These are phyloP conservation scores for Luffa aegyptiaca DNA, from an alignment of 306 rosid genomes.

Conservation along the genomic window DNA sequence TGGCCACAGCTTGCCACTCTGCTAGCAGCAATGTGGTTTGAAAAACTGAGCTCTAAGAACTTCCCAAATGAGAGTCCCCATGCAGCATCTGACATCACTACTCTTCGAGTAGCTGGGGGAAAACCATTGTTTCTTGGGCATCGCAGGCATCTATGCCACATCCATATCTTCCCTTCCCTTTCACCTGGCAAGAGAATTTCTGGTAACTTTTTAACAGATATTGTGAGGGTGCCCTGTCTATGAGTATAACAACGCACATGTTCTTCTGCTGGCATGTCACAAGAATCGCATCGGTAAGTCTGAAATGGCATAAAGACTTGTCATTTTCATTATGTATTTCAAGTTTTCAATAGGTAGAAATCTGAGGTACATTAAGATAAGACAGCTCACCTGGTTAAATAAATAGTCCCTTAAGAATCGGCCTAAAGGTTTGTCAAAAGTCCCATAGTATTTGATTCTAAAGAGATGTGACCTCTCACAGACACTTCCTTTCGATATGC, in stretches of 20 bases:
- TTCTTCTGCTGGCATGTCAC: slow-evolving; percentile 97
- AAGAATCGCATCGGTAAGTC: slow-evolving; percentile 67
- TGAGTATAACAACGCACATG: slow-evolving; percentile 96
- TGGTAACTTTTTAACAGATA: slow-evolving; percentile 76
- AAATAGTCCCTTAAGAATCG: slow-evolving; percentile 80
- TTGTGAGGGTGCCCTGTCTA: slow-evolving; percentile 93
- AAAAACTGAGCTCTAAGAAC: slow-evolving; percentile 99
- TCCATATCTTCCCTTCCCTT: slow-evolving; percentile 96
- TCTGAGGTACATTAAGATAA: background rate
- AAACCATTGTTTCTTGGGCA: slow-evolving; percentile 83
- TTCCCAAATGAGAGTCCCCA: slow-evolving; percentile 99
- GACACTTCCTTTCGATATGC: slow-evolving; percentile 88
- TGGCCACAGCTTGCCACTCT: slow-evolving; percentile 99
- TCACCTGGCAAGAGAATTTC: slow-evolving; percentile 76
- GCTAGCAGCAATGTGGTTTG: slow-evolving; percentile 98
- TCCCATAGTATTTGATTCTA: slow-evolving; percentile 95
- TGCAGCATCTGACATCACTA: slow-evolving; percentile 99
- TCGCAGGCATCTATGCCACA: slow-evolving; percentile 98
- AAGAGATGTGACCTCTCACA: slow-evolving; percentile 94
- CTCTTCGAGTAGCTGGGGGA: slow-evolving; percentile 91
- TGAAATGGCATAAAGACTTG: slow-evolving; percentile 23
- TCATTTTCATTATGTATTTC: background rate
- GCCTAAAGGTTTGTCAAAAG: slow-evolving; percentile 88
- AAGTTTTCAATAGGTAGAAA: background rate
- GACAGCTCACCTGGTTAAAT: slow-evolving; percentile 72